Conservation (phyloP, 306 rosid species). For the Canavalia ensiformis region DNA sequence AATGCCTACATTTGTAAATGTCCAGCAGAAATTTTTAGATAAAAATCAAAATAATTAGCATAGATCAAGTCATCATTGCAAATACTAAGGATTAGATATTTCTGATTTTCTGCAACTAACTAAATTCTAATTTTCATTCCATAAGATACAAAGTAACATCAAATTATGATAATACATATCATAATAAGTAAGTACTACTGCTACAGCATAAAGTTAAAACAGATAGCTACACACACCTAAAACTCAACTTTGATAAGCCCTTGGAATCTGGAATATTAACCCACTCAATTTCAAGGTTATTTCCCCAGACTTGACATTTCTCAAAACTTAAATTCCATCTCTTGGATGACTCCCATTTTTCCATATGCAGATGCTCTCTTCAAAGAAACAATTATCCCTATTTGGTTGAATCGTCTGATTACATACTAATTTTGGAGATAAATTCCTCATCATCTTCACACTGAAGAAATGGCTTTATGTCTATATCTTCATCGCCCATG, state of each 20-base stretch:
- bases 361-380: slow-evolving; percentile 76
- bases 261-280: slow-evolving; percentile 56
- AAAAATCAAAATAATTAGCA: neutral
- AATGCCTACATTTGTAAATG: neutral
- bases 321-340: slow-evolving; percentile 72
- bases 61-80: slow-evolving; percentile 1
- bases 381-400: slow-evolving; percentile 61
- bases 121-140: neutral
- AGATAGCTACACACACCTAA: slow-evolving; percentile 32
- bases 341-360: slow-evolving; percentile 66
- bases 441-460: slow-evolving; percentile 69
- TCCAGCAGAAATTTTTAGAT: neutral
- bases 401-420: slow-evolving; percentile 65
- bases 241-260: slow-evolving; percentile 51
- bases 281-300: slow-evolving; percentile 69
- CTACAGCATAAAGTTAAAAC: slow-evolving; percentile 2
- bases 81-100: neutral
- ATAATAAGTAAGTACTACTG: slow-evolving; percentile 1
- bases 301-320: slow-evolving; percentile 79
- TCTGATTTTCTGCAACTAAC: neutral
- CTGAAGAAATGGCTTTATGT: slow-evolving; percentile 76
- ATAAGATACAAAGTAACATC: slow-evolving; percentile 11
- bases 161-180: slow-evolving; percentile 26
- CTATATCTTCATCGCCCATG: slow-evolving; percentile 81
- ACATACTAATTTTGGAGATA: no score